A percentile compares a stretch with the other conserved stretches of the same genome.
Evolutionary conservation across 352 stramenopile species (phyloP).

Genomic region (Bremia lactucae): DNA sequence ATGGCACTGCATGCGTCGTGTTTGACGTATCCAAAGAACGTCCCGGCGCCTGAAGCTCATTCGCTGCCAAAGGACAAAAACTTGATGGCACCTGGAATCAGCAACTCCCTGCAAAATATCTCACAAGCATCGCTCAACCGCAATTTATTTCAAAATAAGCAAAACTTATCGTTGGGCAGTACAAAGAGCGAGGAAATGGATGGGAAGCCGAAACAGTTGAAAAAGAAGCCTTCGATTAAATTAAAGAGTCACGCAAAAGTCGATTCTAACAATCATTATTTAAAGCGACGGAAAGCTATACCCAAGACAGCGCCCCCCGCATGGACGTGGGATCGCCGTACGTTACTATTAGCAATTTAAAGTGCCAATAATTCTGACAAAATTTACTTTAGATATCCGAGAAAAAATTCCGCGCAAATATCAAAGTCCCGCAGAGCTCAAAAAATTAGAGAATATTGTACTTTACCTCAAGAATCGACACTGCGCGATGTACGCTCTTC

Average conservation of each 20-base stretch:
- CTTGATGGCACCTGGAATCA: conserved; percentile 11
- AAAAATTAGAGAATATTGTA: conserved; percentile 81
- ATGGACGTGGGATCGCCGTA: conserved; percentile 78
- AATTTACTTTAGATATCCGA: conserved; percentile 34
- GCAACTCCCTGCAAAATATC: conserved; percentile 28
- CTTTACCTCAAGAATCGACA: conserved; percentile 78
- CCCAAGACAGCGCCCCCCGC: conserved; percentile 26
- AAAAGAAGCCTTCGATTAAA: neutral
- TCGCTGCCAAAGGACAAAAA: conserved; percentile 15
- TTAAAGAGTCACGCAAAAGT: conserved; percentile 19
- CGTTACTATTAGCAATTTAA: conserved; percentile 6
- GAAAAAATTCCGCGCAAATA: conserved; percentile 81
- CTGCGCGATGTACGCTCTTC: conserved; percentile 51
- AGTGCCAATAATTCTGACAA: too few relatives aligned
- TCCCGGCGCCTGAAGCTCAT: conserved; percentile 2
- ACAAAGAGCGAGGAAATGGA: conserved; percentile 6
- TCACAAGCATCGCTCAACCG: conserved; percentile 4
- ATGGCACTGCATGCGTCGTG: conserved; percentile 73
- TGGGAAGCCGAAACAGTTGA: conserved; percentile 1
- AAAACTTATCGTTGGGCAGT: neutral
- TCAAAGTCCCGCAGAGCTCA: conserved; percentile 60
- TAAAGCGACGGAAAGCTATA: conserved; percentile 18
- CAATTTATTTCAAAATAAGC: neutral
- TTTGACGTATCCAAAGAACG: conserved; percentile 39
- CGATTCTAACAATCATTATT: conserved; percentile 6